Base-by-base conservation (phyloP, 2,329 filamentous ascomycete genomes). In the Aureobasidium sp. region DNA sequence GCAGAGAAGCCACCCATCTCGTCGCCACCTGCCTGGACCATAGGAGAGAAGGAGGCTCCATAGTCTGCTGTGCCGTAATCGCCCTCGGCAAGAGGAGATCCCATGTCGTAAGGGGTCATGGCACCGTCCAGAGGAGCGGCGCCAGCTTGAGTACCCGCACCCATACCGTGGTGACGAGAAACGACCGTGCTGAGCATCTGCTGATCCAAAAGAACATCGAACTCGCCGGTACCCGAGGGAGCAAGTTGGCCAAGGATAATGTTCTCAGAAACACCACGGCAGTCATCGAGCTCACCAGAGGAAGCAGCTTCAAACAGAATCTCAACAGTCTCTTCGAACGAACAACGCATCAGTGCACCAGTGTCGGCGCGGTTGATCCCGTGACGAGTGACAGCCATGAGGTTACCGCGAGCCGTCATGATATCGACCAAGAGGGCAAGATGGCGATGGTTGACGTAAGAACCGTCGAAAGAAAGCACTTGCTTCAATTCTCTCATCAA, bases 301-400 rank as follows among this genome's bases (percentile, higher is more conserved):
- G 91, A 91, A 27, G 94, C 94, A 64, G 94, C 95, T 73, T 99
- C 94, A 22, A 99, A 85, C 59, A 99, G 81, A 80, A 99, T 99
- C 73, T 99, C 95, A 44, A 99, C 94, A 0, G 94, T 99, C 76
- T 99, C 95, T 77, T 99, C 94, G 78, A 99, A 99, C 1, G 94
- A 99, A 82, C 95, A 99, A 75, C 94, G 89, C 94, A 99, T 99
- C 70, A 99, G 82, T 11, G 94, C 95, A 80, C 94, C 94, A 65
- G 95, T 99, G 73, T 99, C 94, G 29, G 93, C 91, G 70, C 94
- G 87, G 80, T 99, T 99, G 80, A 99, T 99, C 78, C 94, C 94
- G 73, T 99, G 94, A 77, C 94, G 90, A 62, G 94, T 99, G 66
- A 99, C 93, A 15, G 94, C 93, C 75, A 96, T 96, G 70, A 99